Percentiles rank a stretch among this genome's conserved stretches.
Evolutionary conservation across 805 yeast species (phyloP).

Genomic region (Lipomyces kockii): DNA sequence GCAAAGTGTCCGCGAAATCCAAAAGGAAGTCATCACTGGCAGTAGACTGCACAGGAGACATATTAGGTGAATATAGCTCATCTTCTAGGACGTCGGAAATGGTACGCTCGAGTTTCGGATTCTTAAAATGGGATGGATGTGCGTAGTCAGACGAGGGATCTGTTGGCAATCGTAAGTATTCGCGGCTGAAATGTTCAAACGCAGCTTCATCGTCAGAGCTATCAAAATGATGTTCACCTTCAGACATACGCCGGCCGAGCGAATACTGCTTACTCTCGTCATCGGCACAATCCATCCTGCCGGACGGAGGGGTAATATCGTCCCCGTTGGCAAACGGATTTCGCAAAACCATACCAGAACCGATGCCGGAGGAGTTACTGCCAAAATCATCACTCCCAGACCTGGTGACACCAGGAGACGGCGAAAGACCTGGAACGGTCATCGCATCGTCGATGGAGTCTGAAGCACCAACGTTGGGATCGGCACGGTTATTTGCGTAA

Average conservation of each 20-base stretch:
- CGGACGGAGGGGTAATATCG: constrained; percentile 6
- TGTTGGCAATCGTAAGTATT: constrained; percentile 23
- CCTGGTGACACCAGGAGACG: constrained; percentile 16
- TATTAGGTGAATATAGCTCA: constrained; percentile 51
- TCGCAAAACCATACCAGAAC: constrained; percentile 7
- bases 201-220: constrained; percentile 6
- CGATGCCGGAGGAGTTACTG: not conserved
- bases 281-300: not conserved
- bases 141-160: constrained; percentile 22
- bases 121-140: constrained; percentile 40
- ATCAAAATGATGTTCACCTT: constrained; percentile 21
- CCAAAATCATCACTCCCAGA: constrained; percentile 7
- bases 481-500: constrained; percentile 6
- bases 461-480: not conserved
- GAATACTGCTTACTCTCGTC: constrained; percentile 15
- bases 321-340: constrained; percentile 20
- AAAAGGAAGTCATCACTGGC: constrained; percentile 31
- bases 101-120: constrained; percentile 57
- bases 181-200: constrained; percentile 9
- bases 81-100: constrained; percentile 65
- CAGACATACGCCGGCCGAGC: constrained; percentile 32
- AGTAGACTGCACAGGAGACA: constrained; percentile 35
- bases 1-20: constrained; percentile 23
- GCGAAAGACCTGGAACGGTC: constrained; percentile 19
- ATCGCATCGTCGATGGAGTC: constrained; percentile 9